Base-by-base conservation (phyloP, 2,329 filamentous ascomycete genomes). In the Nothopassalora personata region DNA sequence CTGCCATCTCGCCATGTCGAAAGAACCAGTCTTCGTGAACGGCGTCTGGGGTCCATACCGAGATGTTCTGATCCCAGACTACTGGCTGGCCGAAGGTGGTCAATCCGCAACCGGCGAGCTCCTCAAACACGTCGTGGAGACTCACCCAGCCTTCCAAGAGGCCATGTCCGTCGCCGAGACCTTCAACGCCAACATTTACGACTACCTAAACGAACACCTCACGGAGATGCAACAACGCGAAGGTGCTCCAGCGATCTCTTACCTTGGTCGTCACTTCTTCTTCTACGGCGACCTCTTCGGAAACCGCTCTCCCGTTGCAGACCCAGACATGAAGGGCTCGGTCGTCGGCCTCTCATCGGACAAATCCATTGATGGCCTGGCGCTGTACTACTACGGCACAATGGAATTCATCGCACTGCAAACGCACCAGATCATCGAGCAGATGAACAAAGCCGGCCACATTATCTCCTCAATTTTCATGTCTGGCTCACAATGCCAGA, bases 371-470 rank as follows among this genome's bases (percentile, higher is more conserved):
- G 90, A 96, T 71, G 88, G 90, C 54, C 84, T 99, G 54, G 92
- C 93, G 0, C 79, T 97, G 23, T 87, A 92, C 77, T 99, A 99
- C 79, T 97, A 97, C 71, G 90, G 86, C 27, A 95, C 93, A 3
- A 91, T 99, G 85, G 94, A 99, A 77, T 97, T 97, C 76, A 97
- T 99, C 69, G 92, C 94, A 31, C 84, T 97, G 74, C 94, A 99
- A 76, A 99, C 94, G 0, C 87, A 90, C 59, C 94, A 99, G 75
- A 99, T 99, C 69, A 83, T 99, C 64, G 88, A 95, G 70, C 84
- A 88, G 36, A 97, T 99, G 92, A 99, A 97, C 80, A 80, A 83
- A 50, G 81, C 91, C 1, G 94, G 94, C 9, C 94, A 99, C 77
- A 80, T 83, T 66, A 92, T 99, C 74, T 86, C 83, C 53, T 93